Evolutionary conservation across 257 asterid genomes (phyloP), one percentile per base, ranked within the genome.

Genomic region (Datura wrightii): DNA sequence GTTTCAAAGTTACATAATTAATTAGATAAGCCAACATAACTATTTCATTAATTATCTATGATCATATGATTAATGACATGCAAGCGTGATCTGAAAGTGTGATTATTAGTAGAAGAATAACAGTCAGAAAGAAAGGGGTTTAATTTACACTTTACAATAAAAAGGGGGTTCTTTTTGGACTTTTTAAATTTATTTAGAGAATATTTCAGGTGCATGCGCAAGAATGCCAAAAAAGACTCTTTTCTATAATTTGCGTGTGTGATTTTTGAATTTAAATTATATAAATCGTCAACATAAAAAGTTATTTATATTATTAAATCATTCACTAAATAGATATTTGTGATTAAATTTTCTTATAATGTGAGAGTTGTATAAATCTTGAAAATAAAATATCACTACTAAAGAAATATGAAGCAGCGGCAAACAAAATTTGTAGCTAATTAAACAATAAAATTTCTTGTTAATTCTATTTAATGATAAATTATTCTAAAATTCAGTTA

Each of bases 191-290:
- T 24, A 5, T 24, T 74, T 80, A 83, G 86, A 86, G 90, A 89
- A 89, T 90, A 86, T 88, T 84, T 89, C 79, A 88, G 85, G 87
- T 90, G 93, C 94, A 89, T 85, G 96, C 97, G 96, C 91, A 88
- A 86, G 85, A 91, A n/a, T n/a, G n/a, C n/a, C 69, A 78, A 83
- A 39, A 44, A 82, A 80, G 46, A 62, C 71, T 76, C 71, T 63
- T 53, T 62, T 69, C 66, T 82, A 78, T 46, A 79, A 83, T 50
- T 10, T 15, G 72, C 31, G 44, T 18, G 4, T 56, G 31, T 18
- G 9, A 14, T n/a, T 39, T 67, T 67, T 15, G 79, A 69, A 15
- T 69, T 69, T 69, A 16, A 16, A 2, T 39, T 14, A 13, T 15
- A 67, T 67, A 67, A 37, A 13, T 37, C 15, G 13, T 8, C 0